Conservation (phyloP, 345 rosid genomes). For the Draba incana region DNA sequence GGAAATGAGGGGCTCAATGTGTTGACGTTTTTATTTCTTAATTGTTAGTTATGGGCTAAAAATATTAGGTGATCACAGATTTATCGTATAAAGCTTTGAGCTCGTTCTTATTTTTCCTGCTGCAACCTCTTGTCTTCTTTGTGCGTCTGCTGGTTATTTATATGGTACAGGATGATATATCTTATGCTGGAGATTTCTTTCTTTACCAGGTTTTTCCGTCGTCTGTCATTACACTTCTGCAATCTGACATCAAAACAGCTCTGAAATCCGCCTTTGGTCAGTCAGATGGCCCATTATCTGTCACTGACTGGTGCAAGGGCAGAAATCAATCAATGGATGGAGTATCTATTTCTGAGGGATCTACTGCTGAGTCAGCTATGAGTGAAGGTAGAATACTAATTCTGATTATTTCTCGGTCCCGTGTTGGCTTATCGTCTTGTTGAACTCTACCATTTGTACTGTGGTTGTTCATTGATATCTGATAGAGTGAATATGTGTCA, state of each 20-base stretch:
- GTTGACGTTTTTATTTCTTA: constrained; percentile 21
- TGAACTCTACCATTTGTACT: constrained; percentile 16
- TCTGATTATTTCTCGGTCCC: constrained; percentile 61
- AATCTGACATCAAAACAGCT: constrained; percentile 85
- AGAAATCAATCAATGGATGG: constrained; percentile 65
- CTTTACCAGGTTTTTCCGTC: constrained; percentile 76
- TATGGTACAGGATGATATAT: not conserved
- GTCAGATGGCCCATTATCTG: constrained; percentile 89
- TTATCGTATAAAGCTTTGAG: constrained; percentile 17
- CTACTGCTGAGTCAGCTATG: constrained; percentile 68
- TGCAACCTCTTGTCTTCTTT: constrained; percentile 11
- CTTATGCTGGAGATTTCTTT: constrained; percentile 34
- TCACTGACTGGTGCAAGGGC: constrained; percentile 97
- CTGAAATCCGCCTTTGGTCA: constrained; percentile 82
- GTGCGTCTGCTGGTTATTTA: constrained; percentile 11
- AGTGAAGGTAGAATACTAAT: constrained; percentile 72
- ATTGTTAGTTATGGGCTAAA: constrained; percentile 7
- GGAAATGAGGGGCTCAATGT: constrained; percentile 9
- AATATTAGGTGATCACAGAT: constrained; percentile 2
- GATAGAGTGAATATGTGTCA: constrained; percentile 8
- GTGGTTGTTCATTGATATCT: constrained; percentile 23
- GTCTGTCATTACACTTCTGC: constrained; percentile 79
- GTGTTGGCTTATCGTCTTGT: constrained; percentile 57
- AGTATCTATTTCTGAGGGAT: constrained; percentile 67
- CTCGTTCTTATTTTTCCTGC: constrained; percentile 18